phyloP scores from a whole-genome alignment of 768 basidiomycete genomes.

The Amanita phalloides region DNA sequence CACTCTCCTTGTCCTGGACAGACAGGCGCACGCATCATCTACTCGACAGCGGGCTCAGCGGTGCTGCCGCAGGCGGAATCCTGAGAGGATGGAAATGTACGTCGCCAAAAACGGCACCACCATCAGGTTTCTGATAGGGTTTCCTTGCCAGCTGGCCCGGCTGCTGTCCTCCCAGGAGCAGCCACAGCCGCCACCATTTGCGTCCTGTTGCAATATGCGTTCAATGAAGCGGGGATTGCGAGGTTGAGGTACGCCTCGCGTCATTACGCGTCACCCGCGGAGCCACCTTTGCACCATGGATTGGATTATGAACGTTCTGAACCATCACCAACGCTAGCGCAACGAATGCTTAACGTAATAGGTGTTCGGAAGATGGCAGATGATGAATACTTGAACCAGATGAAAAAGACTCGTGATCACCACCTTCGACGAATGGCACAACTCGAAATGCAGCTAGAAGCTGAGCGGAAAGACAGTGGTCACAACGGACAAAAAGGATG shows the following conservation, averaged over 20 bases:
- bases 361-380: conserved; percentile 54
- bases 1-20: conserved; percentile 26
- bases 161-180: conserved; percentile 47
- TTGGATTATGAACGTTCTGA: conserved; percentile 1
- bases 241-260: conserved; percentile 47
- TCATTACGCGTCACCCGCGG: neutral
- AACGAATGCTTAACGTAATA: conserved; percentile 32
- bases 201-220: conserved; percentile 51
- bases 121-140: neutral
- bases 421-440: conserved; percentile 48
- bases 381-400: conserved; percentile 55
- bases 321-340: conserved; percentile 15
- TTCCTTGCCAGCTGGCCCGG: conserved; percentile 43
- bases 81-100: conserved; percentile 46
- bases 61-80: conserved; percentile 54
- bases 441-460: conserved; percentile 31
- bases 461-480: conserved; percentile 20
- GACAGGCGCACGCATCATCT: conserved; percentile 50
- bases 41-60: conserved; percentile 66
- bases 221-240: conserved; percentile 56
- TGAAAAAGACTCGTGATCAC: conserved; percentile 46
- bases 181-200: conserved; percentile 49
- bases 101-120: conserved; percentile 13
- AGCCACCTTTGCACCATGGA: neutral
- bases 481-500: conserved; percentile 9